Base-by-base conservation (phyloP, 805 yeast species). In the Starmerella roubikii region DNA sequence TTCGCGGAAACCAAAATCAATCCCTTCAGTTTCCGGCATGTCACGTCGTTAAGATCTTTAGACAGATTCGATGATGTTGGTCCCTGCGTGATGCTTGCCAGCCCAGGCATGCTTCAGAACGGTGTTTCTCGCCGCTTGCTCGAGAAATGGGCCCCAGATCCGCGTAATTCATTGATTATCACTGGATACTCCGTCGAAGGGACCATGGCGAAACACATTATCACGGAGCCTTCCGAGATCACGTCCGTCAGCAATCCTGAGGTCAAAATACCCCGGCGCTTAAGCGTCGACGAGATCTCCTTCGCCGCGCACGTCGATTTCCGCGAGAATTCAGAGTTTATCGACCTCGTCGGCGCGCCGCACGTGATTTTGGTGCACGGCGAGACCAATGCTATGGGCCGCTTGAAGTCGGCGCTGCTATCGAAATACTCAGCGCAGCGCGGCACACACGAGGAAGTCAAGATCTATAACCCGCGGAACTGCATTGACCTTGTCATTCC, bases 261-360 rank as follows among this genome's bases (percentile, higher is more conserved):
- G 44, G 62, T 76, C 16, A 71, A 74, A 42, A 78, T 91, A 30
- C 96, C 97, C 4, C 74, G 98, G 54, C 69, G 96, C 47, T 61
- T 93, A 40, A 72, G 71, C 34, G 77, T 91, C 15, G 96, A 88
- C 48, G 99, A 91, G 58, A 78, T 91, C 3, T 86, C 97, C 1
- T 91, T 91, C 67, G 97, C 98, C n/a, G 99, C 99, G 0, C 99
- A 91, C 60, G 99, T 91, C 18, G 99, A 91, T 56, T 91, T 79
- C 59, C 84, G 81, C 52, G 95, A 91, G 54, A 91, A 91, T 51
- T 66, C 94, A 1, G 82, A 80, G 40, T 91, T 91, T 54, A 91
- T 91, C 42, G 95, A 86, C 49, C 66, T 76, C 43, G 83, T 91
- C 2, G 78, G 79, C 42, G 94, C 99, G 0, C 71, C 71, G 42